Base-by-base conservation (phyloP, 805 yeast genomes). In the Wickerhamiella kurtzmanii region DNA sequence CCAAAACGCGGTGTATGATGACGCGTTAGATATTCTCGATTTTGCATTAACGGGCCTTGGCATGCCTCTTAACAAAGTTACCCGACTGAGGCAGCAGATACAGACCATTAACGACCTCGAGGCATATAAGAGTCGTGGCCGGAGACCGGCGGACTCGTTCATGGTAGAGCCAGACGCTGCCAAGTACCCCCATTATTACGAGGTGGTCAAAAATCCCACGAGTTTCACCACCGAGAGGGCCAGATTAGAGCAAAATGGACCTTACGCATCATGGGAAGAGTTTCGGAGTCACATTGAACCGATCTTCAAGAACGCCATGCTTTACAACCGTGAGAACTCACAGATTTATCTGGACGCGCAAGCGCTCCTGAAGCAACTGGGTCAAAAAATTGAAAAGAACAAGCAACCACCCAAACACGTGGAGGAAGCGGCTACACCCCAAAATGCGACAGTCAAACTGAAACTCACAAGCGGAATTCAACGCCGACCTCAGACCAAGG, bases 111-210 rank as follows among this genome's bases (percentile, higher is more conserved):
- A 45, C 22, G 63, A 59, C 19, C 49, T 59, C 22, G 47, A 50
- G 39, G 46, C 35, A 17, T 59, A 59, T 53, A 59, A 59, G 46
- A 50, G 44, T 50, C 55, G 56, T 45, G 75, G 72, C 18, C 66
- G 74, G 11, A 62, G 66, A 43, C 68, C 81, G 37, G 74, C 82
- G 50, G 82, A 74, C 13, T 83, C 94, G 0, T 88, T 87, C 60
- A 60, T 82, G 66, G 82, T 79, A 28, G 80, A 78, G 47, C 92
- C 89, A 2, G 77, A 78, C 56, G 73, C 72, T 28, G 74, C 74
- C 13, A 75, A 74, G 49, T 80, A 82, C 56, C 95, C 95, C 1
- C 94, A 83, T 56, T 88, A 88, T 65, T 80, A 80, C 64, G 72
- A 75, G 52, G 67, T 82, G 4, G 79, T 89, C 40, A 72, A 76